Evolutionary conservation across 2,329 filamentous ascomycete species (phyloP).

Genomic region (Aureobasidium sp.): DNA sequence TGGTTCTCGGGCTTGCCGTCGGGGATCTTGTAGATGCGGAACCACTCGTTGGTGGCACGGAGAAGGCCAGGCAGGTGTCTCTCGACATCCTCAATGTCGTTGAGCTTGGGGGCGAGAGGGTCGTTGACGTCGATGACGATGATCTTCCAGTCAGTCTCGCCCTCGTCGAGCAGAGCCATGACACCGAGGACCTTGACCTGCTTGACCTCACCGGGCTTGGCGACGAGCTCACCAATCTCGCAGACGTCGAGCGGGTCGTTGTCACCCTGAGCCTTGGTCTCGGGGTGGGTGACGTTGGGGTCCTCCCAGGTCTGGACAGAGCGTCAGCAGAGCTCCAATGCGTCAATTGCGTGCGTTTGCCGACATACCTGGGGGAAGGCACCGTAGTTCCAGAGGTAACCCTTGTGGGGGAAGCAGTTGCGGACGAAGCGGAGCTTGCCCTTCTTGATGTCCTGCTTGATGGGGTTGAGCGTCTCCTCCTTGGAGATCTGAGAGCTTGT

Average conservation of each 20-base stretch:
- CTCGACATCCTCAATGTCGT: constrained; percentile 98
- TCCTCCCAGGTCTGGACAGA: constrained; percentile 86
- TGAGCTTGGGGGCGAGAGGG: constrained; percentile 88
- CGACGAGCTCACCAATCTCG: constrained; percentile 97
- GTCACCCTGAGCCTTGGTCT: constrained; percentile 99
- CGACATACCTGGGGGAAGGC: constrained; percentile 84
- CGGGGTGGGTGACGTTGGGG: constrained; percentile 87
- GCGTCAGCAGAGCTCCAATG: constrained; percentile 10
- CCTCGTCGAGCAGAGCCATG: constrained; percentile 98
- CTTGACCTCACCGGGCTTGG: constrained; percentile 93
- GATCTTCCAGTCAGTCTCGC: constrained; percentile 99
- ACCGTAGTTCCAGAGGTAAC: constrained; percentile 99
- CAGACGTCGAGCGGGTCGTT: constrained; percentile 99
- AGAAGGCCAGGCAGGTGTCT: constrained; percentile 93
- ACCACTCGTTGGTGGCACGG: constrained; percentile 99
- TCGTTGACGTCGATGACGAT: constrained; percentile 99
- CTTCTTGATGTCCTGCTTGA: constrained; percentile 99
- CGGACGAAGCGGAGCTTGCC: constrained; percentile 98
- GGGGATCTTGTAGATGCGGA: constrained; percentile 99
- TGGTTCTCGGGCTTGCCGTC: constrained; percentile 99
- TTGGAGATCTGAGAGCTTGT: constrained; percentile 71
- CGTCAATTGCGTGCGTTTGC: background rate
- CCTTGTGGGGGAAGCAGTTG: constrained; percentile 99
- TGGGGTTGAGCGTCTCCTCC: constrained; percentile 95
- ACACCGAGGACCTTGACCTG: constrained; percentile 99